Percentiles rank a stretch among this genome's conserved stretches.
Conservation (phyloP, 192 early-diverging fungal species). For the Umbelopsis sp. region DNA sequence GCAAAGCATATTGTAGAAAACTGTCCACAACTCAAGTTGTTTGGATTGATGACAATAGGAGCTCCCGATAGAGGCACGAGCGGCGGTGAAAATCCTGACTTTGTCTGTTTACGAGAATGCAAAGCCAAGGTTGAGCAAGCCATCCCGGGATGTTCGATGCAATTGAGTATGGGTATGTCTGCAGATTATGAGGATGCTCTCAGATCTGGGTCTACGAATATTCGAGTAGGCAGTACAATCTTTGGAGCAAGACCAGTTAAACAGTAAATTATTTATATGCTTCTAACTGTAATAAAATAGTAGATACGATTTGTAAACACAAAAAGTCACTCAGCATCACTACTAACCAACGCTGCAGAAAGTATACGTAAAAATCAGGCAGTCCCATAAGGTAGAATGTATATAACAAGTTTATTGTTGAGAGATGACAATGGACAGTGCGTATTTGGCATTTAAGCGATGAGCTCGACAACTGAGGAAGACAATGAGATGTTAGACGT, state of each 20-base stretch:
- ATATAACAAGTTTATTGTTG: constrained; percentile 21
- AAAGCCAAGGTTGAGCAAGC: constrained; percentile 36
- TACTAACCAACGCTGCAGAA: not conserved
- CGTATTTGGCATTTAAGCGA: constrained; percentile 48
- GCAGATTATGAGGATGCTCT: constrained; percentile 90
- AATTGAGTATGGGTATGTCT: constrained; percentile 98
- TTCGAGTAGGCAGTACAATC: constrained; percentile 91
- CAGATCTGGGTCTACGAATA: constrained; percentile 83
- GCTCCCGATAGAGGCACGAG: constrained; percentile 57
- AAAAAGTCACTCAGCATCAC: not conserved
- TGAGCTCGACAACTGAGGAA: constrained; percentile 53
- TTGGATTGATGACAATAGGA: constrained; percentile 97
- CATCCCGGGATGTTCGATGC: constrained; percentile 51
- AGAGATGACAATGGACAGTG: constrained; percentile 19
- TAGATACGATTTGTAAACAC: not conserved
- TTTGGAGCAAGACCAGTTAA: constrained; percentile 73
- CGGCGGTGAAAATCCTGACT: constrained; percentile 72
- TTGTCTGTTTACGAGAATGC: constrained; percentile 54
- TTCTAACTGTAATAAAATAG: not conserved
- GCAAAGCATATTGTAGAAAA: constrained; percentile 63
- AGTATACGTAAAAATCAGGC: not conserved
- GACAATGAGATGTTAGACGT: not conserved
- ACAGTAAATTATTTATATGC: not conserved
- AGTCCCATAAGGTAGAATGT: not conserved
- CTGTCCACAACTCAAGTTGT: constrained; percentile 71